phyloP scores from a whole-genome alignment of 1,139 yeast species.

The Petasospora fabianii region DNA sequence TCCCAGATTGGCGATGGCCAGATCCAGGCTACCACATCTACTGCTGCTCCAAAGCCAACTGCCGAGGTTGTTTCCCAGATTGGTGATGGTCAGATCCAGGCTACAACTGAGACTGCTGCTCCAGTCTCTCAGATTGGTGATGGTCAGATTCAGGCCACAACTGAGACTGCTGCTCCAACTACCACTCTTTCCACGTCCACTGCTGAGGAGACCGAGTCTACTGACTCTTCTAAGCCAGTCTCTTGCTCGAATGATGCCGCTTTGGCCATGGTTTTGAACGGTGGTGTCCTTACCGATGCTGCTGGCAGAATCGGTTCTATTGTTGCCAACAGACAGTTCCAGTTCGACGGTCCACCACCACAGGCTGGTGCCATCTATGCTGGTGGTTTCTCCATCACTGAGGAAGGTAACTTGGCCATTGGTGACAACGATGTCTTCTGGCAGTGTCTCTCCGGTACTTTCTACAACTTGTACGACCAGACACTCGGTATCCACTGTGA shows the following conservation, averaged over 20 bases:
- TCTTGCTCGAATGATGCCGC: slow-evolving; percentile 53
- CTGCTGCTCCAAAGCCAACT: slow-evolving; percentile 20
- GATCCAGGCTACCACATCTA: slow-evolving; percentile 27
- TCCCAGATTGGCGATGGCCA: slow-evolving; percentile 27
- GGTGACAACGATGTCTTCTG: slow-evolving; percentile 64
- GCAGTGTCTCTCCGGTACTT: slow-evolving; percentile 76
- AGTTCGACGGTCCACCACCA: slow-evolving; percentile 88
- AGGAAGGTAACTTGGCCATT: slow-evolving; percentile 64
- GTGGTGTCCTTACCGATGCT: slow-evolving; percentile 54
- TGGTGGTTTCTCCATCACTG: slow-evolving; percentile 73
- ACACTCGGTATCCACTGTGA: slow-evolving; percentile 63
- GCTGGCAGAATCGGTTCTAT: slow-evolving; percentile 75
- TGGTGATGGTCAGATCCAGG: slow-evolving; percentile 31
- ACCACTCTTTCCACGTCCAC: slow-evolving; percentile 18
- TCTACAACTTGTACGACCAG: slow-evolving; percentile 79
- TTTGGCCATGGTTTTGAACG: slow-evolving; percentile 52
- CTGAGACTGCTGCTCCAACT: slow-evolving; percentile 28
- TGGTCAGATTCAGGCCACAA: slow-evolving; percentile 29
- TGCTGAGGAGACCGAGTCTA: slow-evolving; percentile 32
- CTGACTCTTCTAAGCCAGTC: slow-evolving; percentile 30
- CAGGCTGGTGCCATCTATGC: slow-evolving; percentile 88
- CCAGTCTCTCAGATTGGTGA: slow-evolving; percentile 27
- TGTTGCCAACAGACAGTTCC: slow-evolving; percentile 85
- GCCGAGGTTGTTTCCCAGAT: slow-evolving; percentile 32
- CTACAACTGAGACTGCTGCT: slow-evolving; percentile 27